Conservation (phyloP, 345 rosid species). For the Geranium brycei region DNA sequence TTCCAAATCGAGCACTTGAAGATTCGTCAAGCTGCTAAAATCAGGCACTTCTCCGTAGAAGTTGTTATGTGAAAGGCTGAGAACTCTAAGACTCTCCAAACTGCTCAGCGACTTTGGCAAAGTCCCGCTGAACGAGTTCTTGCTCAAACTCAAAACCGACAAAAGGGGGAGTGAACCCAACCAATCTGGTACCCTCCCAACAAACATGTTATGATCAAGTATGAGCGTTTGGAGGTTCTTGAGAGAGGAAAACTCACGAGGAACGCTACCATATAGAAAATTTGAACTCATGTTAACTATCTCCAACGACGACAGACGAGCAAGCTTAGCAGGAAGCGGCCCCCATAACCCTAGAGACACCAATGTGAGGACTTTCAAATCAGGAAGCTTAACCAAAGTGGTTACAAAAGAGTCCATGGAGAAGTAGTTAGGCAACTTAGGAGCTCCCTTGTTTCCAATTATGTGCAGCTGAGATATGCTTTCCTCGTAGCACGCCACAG, state of each 20-base stretch:
- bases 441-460: conserved; percentile 38
- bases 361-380: conserved; percentile 72
- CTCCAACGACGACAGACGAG: conserved; percentile 55
- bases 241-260: conserved; percentile 48
- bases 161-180: conserved; percentile 39
- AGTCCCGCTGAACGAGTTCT: conserved; percentile 60
- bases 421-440: conserved; percentile 46
- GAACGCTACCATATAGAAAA: conserved; percentile 48
- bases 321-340: conserved; percentile 54
- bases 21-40: conserved; percentile 52
- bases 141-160: conserved; percentile 65
- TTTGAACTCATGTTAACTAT: conserved; percentile 80
- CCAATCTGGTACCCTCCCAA: conserved; percentile 58
- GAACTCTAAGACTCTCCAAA: conserved; percentile 67
- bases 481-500: conserved; percentile 75
- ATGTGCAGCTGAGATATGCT: conserved; percentile 76
- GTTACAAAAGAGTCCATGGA: conserved; percentile 69
- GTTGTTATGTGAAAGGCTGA: conserved; percentile 60
- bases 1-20: conserved; percentile 79
- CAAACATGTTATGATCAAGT: conserved; percentile 70
- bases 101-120: conserved; percentile 52
- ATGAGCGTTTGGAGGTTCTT: conserved; percentile 56
- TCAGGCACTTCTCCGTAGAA: conserved; percentile 64
- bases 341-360: conserved; percentile 93
- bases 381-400: conserved; percentile 57